Evolutionary conservation across 495 filamentous ascomycete species (phyloP).

Genomic region (Cenococcum geophilum): DNA sequence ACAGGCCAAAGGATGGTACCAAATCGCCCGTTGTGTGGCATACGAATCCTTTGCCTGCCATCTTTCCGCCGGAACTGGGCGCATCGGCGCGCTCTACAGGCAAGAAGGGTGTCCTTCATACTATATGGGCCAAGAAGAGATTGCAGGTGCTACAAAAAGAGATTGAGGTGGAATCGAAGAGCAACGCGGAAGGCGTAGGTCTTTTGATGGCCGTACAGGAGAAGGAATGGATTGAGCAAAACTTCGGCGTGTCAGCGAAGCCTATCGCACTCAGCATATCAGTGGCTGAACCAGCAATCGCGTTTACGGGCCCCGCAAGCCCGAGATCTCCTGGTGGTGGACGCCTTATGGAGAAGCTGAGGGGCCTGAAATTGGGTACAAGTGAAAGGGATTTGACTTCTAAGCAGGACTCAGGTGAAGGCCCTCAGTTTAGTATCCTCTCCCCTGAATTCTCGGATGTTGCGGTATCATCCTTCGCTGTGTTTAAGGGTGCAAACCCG

Average conservation of each 20-base stretch:
- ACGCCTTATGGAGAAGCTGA: constrained; percentile 67
- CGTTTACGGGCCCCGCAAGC: constrained; percentile 39
- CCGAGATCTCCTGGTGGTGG: constrained; percentile 54
- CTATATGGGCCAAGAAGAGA: constrained; percentile 73
- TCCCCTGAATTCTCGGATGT: constrained; percentile 59
- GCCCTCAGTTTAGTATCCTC: constrained; percentile 42
- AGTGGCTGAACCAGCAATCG: constrained; percentile 29
- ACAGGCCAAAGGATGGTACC: constrained; percentile 37
- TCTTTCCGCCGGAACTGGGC: constrained; percentile 68
- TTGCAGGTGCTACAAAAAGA: constrained; percentile 49
- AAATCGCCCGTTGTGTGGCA: constrained; percentile 35
- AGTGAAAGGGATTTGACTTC: constrained; percentile 51
- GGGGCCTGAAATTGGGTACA: constrained; percentile 68
- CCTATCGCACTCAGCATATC: constrained; percentile 30
- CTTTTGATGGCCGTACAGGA: constrained; percentile 75
- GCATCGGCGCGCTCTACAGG: constrained; percentile 58
- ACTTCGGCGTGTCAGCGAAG: constrained; percentile 57
- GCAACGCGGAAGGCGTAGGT: constrained; percentile 69
- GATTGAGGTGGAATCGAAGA: constrained; percentile 42
- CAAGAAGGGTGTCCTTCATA: constrained; percentile 73
- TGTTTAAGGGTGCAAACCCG: constrained; percentile 44
- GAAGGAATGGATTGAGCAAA: constrained; percentile 71
- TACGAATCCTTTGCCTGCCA: constrained; percentile 71
- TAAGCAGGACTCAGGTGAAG: constrained; percentile 16
- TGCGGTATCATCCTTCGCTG: constrained; percentile 58